These are phyloP conservation scores for Diaporthe sp. DNA, from an alignment of 2,329 filamentous ascomycete genomes.

Conservation along the genomic window DNA sequence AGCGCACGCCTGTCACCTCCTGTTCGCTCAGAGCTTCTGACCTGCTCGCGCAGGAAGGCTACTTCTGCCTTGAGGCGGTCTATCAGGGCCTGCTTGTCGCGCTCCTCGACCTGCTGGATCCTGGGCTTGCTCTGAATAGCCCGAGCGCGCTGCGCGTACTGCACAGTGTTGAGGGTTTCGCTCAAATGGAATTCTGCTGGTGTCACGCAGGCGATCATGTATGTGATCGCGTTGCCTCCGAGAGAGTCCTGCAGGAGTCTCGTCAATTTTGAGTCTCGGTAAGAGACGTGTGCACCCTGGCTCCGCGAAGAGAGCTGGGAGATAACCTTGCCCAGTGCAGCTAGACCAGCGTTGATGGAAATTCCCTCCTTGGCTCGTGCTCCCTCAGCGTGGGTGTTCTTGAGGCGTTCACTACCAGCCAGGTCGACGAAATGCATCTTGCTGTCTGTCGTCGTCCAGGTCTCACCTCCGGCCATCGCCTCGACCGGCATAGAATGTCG, in stretches of 20 bases:
- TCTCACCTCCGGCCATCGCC: slow-evolving; percentile 77
- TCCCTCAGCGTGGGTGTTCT: slow-evolving; percentile 96
- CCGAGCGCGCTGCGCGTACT: slow-evolving; percentile 95
- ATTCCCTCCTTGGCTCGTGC: slow-evolving; percentile 97
- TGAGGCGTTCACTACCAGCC: slow-evolving; percentile 94
- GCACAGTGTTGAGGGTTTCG: slow-evolving; percentile 96
- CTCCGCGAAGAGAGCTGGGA: slow-evolving; percentile 95
- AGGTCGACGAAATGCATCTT: slow-evolving; percentile 99
- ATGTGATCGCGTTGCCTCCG: slow-evolving; percentile 96
- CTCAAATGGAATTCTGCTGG: slow-evolving; percentile 97
- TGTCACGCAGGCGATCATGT: slow-evolving; percentile 99
- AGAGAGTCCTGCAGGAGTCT: slow-evolving; percentile 95
- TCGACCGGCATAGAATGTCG: slow-evolving; percentile 90
- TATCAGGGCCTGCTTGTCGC: slow-evolving; percentile 93
- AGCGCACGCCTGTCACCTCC: slow-evolving; percentile 67
- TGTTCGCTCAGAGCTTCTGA: slow-evolving; percentile 83
- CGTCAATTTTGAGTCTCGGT: slow-evolving; percentile 97
- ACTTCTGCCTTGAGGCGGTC: slow-evolving; percentile 95
- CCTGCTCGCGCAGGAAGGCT: slow-evolving; percentile 92
- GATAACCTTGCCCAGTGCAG: slow-evolving; percentile 96
- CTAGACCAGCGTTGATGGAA: slow-evolving; percentile 96
- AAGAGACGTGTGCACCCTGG: slow-evolving; percentile 91
- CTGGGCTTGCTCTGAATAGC: slow-evolving; percentile 98
- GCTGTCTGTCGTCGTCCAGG: slow-evolving; percentile 90
- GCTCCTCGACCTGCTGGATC: slow-evolving; percentile 93